Base-by-base conservation (phyloP, 2,329 filamentous ascomycete species). In the Cladorrhinum sp. region DNA sequence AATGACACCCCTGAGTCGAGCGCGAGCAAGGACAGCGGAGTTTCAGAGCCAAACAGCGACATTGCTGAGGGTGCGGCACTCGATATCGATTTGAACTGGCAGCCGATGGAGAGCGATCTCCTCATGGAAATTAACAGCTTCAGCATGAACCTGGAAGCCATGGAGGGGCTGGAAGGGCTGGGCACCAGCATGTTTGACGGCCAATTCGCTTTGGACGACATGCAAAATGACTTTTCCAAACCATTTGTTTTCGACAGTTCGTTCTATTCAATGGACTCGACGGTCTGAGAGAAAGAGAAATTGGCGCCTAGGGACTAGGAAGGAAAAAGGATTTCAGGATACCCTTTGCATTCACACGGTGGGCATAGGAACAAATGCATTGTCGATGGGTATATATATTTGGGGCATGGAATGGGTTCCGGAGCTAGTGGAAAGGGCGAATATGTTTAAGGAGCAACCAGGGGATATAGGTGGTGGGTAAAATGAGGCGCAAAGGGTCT, bases 1-100 rank as follows among this genome's bases (percentile, higher is more conserved):
- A 85, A 86, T 62, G 84, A 87, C 68, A 88, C 85, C 7, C 85
- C 85, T 0, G 85, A 87, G 65, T 87, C 85, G 1, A 55, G 20
- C 8, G 38, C 53, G 36, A 83, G 78, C 71, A 85, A 86, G 70
- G 84, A 87, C 59, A 81, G 80, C 65, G 80, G 81, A 3, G 71
- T 76, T 8, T 86, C 85, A 45, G 85, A 87, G 66, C 82, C 83
- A 9, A 86, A 81, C 62, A 87, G 84, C 67, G 85, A 88, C 65
- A 81, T 87, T 18, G 80, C 83, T 2, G 85, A 87, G 59, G 77
- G 76, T 4, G 77, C 79, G 2, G 71, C 74, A 16, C 74, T 85
- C 13, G 84, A 86, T 49, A 79, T 86, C 54, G 81, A 79, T 29
- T 68, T 82, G 25, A 73, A 76, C 51, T 86, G 81, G 80, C 75